Base-by-base conservation (phyloP, 2,329 filamentous ascomycete genomes). In the Xenoacremonium recifei region DNA sequence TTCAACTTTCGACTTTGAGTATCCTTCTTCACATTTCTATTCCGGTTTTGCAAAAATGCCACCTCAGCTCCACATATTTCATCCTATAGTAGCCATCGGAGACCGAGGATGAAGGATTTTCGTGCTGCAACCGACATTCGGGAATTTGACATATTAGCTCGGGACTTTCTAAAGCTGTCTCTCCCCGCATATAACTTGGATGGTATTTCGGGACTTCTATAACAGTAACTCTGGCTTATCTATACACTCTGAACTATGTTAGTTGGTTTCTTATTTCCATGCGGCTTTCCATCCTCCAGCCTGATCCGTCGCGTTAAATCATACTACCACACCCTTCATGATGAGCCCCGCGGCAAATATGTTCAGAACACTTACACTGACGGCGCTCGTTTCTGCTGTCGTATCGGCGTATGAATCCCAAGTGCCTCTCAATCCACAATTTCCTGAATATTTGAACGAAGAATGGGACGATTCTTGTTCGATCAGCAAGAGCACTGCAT, bases 391-490 rank as follows among this genome's bases (percentile, higher is more conserved):
- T 25, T 19, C 20, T 27, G 35, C 16, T 13, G 20, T 21, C 20
- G 35, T 37, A 23, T 9, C 6, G 15, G 35, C 35, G 20, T 37
- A 23, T 37, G 20, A 37, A 23, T 37, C 35, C 13, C 35, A 37
- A 37, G 18, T 25, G 21, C 35, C 35, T 23, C 35, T 37, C 35
- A 37, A 23, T 25, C 35, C 35, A 23, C 35, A 19, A 23, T 37
- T 37, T 37, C 35, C 35, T 21, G 35, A 11, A 37, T 23, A 21
- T 21, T 21, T 37, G 35, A 23, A 37, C 25, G 35, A 37, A 37
- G 35, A 37, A 37, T 37, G 35, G 35, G 35, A 37, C 35, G 35
- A 37, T 37, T 37, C 35, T 37, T 37, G 35, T 37, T 37, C 35
- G 6, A 37, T 37, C 21, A 37, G 35, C 21, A 37, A 37, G 25